A percentile compares a stretch with the other conserved stretches of the same genome.
These are phyloP conservation scores for Seiridium cupressi DNA, from an alignment of 2,329 filamentous ascomycete species.

Conservation along the genomic window DNA sequence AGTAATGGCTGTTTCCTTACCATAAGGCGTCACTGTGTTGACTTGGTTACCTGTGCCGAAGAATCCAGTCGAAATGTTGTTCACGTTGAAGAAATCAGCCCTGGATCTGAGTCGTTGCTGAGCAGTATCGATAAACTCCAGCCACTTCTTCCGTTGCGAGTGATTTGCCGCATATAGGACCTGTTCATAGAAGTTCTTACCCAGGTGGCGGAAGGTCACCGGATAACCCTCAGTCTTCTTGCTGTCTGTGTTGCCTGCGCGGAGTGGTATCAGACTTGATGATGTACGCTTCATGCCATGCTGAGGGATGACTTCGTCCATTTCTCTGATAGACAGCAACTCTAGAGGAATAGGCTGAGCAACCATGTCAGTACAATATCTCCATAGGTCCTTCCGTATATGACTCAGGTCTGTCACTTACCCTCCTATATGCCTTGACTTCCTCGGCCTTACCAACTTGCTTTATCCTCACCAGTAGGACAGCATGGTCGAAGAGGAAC, in stretches of 20 bases:
- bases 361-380: background rate
- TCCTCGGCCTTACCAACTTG: constrained; percentile 91
- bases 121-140: constrained; percentile 89
- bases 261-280: constrained; percentile 70
- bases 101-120: constrained; percentile 84
- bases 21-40: constrained; percentile 91
- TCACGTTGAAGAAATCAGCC: constrained; percentile 86
- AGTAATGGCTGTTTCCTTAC: constrained; percentile 48
- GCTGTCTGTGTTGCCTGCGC: constrained; percentile 48
- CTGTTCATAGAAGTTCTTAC: constrained; percentile 91
- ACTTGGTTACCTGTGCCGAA: constrained; percentile 73
- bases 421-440: constrained; percentile 85
- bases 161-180: constrained; percentile 85
- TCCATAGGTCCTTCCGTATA: too few species aligned
- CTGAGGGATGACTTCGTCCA: constrained; percentile 91
- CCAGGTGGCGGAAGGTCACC: constrained; percentile 93
- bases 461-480: constrained; percentile 88
- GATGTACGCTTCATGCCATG: constrained; percentile 83
- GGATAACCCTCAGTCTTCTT: constrained; percentile 77
- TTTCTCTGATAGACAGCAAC: constrained; percentile 88
- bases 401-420: constrained; percentile 27
- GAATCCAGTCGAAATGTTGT: constrained; percentile 57
- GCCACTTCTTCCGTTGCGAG: constrained; percentile 90
- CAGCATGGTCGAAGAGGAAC: constrained; percentile 94
- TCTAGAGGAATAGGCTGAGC: constrained; percentile 84